Evolutionary conservation across 2,329 filamentous ascomycete species (phyloP).

Genomic region (Cladophialophora chaetospira): DNA sequence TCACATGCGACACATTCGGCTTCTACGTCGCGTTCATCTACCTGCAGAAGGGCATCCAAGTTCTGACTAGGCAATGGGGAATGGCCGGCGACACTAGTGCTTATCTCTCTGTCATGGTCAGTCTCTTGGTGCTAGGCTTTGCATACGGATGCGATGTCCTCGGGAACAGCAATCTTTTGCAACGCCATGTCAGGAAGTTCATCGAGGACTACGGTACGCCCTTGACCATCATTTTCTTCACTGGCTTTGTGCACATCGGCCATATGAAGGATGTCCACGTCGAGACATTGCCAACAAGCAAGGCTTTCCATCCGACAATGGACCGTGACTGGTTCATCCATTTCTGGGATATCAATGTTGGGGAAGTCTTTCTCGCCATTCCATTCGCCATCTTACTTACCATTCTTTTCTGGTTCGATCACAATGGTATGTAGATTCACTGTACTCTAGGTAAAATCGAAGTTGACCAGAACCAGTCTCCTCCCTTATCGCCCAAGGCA

Average conservation of each 20-base stretch:
- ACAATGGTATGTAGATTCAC: constrained; percentile 64
- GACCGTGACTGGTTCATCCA: constrained; percentile 75
- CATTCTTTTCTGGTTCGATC: constrained; percentile 86
- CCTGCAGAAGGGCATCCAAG: constrained; percentile 86
- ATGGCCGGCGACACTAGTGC: constrained; percentile 61
- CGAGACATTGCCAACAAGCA: constrained; percentile 71
- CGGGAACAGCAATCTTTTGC: constrained; percentile 71
- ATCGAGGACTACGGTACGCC: constrained; percentile 89
- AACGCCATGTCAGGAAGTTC: constrained; percentile 74
- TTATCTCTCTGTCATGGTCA: constrained; percentile 76
- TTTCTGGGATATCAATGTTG: constrained; percentile 75
- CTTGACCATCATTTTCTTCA: constrained; percentile 81
- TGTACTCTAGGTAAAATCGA: background rate
- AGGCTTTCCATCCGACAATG: constrained; percentile 75
- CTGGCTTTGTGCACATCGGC: constrained; percentile 83
- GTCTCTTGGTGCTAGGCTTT: constrained; percentile 74
- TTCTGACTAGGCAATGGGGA: constrained; percentile 72
- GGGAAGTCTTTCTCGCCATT: constrained; percentile 79
- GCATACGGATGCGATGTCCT: constrained; percentile 74
- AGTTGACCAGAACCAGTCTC: constrained; percentile 58
- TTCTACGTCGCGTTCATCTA: constrained; percentile 94
- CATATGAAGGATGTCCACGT: constrained; percentile 73
- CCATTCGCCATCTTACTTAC: constrained; percentile 83
- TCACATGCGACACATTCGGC: constrained; percentile 90
- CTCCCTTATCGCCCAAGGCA: constrained; percentile 79